phyloP scores from a whole-genome alignment of 768 basidiomycete genomes.

The Steccherinum ochraceum region DNA sequence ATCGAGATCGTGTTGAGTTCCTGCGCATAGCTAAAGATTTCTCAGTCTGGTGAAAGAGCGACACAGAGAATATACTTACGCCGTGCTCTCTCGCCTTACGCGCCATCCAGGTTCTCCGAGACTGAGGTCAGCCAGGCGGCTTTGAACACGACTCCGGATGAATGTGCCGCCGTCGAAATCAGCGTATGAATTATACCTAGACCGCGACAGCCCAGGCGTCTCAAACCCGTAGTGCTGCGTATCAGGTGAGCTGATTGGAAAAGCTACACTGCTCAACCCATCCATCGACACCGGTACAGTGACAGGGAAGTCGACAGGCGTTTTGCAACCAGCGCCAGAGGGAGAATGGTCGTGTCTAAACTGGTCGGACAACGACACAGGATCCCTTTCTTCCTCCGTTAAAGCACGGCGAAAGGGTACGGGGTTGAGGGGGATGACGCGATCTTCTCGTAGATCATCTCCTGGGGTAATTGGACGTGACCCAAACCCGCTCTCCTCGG shows the following conservation, averaged over 20 bases:
- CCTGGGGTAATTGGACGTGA: constrained; percentile 49
- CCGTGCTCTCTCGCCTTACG: constrained; percentile 82
- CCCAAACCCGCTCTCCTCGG: constrained; percentile 45
- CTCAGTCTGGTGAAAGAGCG: too few relatives aligned
- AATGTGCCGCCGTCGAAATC: constrained; percentile 73
- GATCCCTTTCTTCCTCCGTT: constrained; percentile 70
- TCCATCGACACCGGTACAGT: constrained; percentile 46
- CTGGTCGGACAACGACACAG: constrained; percentile 32
- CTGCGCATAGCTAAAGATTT: constrained; percentile 58
- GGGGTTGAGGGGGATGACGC: constrained; percentile 36
- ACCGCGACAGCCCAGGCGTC: constrained; percentile 51
- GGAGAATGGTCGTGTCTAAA: constrained; percentile 41
- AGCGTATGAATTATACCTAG: constrained; percentile 64
- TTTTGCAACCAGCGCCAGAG: constrained; percentile 37
- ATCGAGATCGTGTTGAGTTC: constrained; percentile 84
- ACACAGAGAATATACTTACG: constrained; percentile 57
- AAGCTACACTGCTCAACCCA: constrained; percentile 69
- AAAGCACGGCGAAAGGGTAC: constrained; percentile 73
- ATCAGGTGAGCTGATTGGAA: constrained; percentile 78
- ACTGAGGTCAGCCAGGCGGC: constrained; percentile 53
- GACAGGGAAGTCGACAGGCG: constrained; percentile 52
- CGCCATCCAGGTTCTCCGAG: constrained; percentile 75
- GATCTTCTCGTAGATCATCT: constrained; percentile 40
- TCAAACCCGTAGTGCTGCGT: constrained; percentile 36
- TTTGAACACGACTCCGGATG: constrained; percentile 80